These are phyloP conservation scores for Mercurialis annua DNA, from an alignment of 345 rosid genomes.

Conservation along the genomic window DNA sequence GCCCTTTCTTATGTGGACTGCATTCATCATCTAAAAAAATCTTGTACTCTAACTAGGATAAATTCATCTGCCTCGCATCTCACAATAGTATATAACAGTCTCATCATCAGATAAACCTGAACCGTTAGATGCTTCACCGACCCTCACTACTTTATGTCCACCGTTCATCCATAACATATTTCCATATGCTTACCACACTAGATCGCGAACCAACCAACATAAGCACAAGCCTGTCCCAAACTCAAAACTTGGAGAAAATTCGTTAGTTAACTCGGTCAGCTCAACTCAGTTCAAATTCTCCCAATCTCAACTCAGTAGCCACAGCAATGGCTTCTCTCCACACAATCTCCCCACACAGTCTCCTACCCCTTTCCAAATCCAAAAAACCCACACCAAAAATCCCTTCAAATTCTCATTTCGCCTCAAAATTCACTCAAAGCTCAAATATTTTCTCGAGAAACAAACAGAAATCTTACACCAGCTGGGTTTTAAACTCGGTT, in stretches of 20 bases:
- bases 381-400: constrained; percentile 28
- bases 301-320: constrained; percentile 22
- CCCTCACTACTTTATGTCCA: background rate
- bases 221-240: background rate
- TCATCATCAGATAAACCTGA: no score
- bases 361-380: constrained; percentile 53
- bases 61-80: background rate
- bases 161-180: background rate
- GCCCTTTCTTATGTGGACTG: constrained; percentile 1
- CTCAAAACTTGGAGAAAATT: constrained; percentile 35
- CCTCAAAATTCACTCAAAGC: constrained; percentile 28
- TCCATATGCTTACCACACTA: background rate
- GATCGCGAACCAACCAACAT: background rate
- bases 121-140: background rate
- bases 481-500: constrained; percentile 40
- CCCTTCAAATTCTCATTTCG: constrained; percentile 12
- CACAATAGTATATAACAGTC: background rate
- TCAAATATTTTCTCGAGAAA: constrained; percentile 35
- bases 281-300: constrained; percentile 34
- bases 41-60: no score
- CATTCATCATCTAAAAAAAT: background rate
- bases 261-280: constrained; percentile 29
- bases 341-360: constrained; percentile 49
- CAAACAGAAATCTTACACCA: constrained; percentile 27
- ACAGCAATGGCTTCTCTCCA: constrained; percentile 67